phyloP scores from a whole-genome alignment of 352 stramenopile species.

The Phytopythium oedochilum region DNA sequence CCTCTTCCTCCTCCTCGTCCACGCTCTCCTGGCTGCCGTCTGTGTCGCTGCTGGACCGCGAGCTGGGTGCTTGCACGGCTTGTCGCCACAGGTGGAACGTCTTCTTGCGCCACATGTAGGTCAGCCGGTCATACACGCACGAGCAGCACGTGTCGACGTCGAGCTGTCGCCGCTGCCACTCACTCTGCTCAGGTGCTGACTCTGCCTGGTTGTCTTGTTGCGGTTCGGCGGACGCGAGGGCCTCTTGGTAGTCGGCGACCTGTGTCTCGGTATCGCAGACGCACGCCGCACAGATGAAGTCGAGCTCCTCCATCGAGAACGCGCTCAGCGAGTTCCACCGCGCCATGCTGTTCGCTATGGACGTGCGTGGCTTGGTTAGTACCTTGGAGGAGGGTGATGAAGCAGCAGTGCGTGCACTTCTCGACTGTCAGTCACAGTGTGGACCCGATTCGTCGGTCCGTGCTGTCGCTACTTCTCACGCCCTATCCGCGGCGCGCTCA shows the following conservation, averaged over 20 bases:
- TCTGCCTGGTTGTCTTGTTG: background rate
- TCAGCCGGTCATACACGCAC: slow-evolving; percentile 64
- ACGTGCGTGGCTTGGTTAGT: background rate
- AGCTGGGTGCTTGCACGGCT: slow-evolving; percentile 14
- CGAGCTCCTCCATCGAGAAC: slow-evolving; percentile 54
- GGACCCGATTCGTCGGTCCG: too few relatives aligned
- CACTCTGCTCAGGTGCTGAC: background rate
- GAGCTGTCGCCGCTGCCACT: slow-evolving; percentile 3
- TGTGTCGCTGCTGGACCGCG: background rate
- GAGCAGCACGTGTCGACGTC: slow-evolving; percentile 48
- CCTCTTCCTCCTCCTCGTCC: background rate
- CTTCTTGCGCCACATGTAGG: slow-evolving; percentile 77
- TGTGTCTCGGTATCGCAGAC: slow-evolving; percentile 43
- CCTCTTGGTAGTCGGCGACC: slow-evolving; percentile 25
- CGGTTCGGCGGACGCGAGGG: slow-evolving; percentile 4
- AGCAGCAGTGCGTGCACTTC: too few relatives aligned
- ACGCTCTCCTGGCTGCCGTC: background rate
- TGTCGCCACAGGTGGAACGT: slow-evolving; percentile 72
- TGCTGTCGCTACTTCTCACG: too few relatives aligned
- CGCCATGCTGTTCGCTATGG: slow-evolving; percentile 5
- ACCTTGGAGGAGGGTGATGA: too few relatives aligned
- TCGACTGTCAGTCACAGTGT: too few relatives aligned
- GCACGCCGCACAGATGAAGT: slow-evolving; percentile 53
- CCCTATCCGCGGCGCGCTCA: too few relatives aligned
- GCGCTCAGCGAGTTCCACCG: slow-evolving; percentile 12